A percentile compares a stretch with the other conserved stretches of the same genome.
phyloP scores from a whole-genome alignment of 2,329 filamentous ascomycete species.

The Pseudocercospora musae region DNA sequence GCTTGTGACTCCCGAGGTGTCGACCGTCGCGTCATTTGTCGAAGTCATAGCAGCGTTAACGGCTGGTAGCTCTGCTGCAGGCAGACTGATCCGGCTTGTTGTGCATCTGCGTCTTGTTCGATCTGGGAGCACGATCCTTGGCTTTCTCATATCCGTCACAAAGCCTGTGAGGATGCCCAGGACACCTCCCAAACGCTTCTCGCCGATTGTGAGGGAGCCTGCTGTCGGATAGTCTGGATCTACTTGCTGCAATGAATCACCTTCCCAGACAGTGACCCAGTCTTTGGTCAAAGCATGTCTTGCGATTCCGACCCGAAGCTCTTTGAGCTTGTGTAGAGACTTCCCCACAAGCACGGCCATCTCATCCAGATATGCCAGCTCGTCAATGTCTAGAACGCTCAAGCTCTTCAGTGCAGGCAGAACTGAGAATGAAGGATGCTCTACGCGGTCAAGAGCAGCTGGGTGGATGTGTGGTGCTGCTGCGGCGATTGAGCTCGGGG shows the following conservation, averaged over 20 bases:
- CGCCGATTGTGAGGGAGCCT: constrained; percentile 50
- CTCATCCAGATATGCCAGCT: constrained; percentile 78
- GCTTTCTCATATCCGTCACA: constrained; percentile 56
- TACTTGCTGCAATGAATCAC: constrained; percentile 59
- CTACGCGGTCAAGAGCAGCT: constrained; percentile 54
- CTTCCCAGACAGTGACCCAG: constrained; percentile 63
- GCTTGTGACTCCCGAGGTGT: constrained; percentile 16
- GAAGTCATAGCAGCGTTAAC: not conserved
- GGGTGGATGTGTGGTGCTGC: constrained; percentile 19
- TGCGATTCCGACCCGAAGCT: constrained; percentile 72
- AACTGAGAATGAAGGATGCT: constrained; percentile 77
- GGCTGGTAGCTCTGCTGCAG: not conserved
- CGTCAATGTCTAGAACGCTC: constrained; percentile 76
- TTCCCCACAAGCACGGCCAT: constrained; percentile 73
- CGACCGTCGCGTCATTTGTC: not conserved
- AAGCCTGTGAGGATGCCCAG: constrained; percentile 66
- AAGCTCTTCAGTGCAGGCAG: constrained; percentile 71
- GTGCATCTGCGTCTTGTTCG: constrained; percentile 14
- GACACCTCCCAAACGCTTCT: constrained; percentile 64
- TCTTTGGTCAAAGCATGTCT: constrained; percentile 50
- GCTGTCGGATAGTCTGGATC: constrained; percentile 58
- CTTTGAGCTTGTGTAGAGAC: constrained; percentile 63
- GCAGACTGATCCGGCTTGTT: constrained; percentile 9
- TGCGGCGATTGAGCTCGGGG: not conserved
- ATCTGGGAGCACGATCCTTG: constrained; percentile 26